A percentile compares a stretch with the other conserved stretches of the same genome.
Conservation (phyloP, 768 basidiomycete species). For the Coprinopsis sp. region DNA sequence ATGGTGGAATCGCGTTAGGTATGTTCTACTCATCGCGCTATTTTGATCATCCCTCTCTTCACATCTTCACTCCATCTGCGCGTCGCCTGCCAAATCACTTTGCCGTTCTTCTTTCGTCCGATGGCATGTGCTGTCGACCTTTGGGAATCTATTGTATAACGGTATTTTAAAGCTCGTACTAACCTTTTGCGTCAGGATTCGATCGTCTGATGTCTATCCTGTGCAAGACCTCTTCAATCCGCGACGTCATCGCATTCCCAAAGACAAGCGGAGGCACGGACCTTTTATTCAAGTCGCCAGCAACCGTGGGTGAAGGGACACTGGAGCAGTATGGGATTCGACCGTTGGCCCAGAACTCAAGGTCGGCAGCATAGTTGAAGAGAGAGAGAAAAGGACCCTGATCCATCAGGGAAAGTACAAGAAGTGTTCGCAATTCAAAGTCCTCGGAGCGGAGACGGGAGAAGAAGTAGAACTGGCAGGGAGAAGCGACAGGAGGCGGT, state of each 20-base stretch:
- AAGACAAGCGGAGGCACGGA: constrained; percentile 84
- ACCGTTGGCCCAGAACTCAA: constrained; percentile 16
- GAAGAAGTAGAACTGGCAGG: too few species aligned
- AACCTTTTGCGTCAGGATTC: constrained; percentile 53
- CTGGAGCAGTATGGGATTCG: constrained; percentile 64
- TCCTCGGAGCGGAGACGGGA: too few species aligned
- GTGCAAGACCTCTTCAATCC: constrained; percentile 80
- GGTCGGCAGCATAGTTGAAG: constrained; percentile 1
- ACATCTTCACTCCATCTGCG: too few species aligned
- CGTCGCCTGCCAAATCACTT: not conserved
- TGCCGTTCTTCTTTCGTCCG: constrained; percentile 10
- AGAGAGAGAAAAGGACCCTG: too few species aligned
- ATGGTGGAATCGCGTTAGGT: constrained; percentile 94
- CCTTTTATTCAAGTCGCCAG: constrained; percentile 85
- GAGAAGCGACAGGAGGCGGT: too few species aligned
- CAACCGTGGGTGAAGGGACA: constrained; percentile 45
- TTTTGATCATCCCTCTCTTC: constrained; percentile 3
- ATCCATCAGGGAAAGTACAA: too few species aligned
- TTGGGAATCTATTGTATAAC: too few species aligned
- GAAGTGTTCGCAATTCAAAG: too few species aligned
- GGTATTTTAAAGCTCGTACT: too few species aligned
- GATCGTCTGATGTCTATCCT: constrained; percentile 91
- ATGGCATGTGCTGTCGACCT: too few species aligned
- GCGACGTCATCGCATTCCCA: constrained; percentile 96
- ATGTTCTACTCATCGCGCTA: constrained; percentile 15